A percentile compares a stretch with the other conserved stretches of the same genome.
Evolutionary conservation across 2,329 filamentous ascomycete genomes (phyloP).

Genomic region (Myotisia sp.): DNA sequence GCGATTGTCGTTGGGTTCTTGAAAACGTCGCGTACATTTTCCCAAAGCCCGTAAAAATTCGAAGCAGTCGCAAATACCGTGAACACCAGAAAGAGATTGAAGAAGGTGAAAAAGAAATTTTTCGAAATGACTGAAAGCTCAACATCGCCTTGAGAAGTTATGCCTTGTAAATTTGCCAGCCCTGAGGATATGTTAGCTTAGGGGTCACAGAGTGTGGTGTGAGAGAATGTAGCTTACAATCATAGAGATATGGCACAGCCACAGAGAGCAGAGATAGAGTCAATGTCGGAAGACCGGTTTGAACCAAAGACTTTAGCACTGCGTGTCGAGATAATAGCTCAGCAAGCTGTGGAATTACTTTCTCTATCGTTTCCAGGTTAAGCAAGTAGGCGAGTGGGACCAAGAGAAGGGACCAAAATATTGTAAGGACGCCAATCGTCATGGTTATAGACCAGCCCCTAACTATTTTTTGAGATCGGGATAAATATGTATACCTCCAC

Average conservation of each 20-base stretch:
- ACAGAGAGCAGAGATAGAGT: constrained; percentile 78
- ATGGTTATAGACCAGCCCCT: constrained; percentile 73
- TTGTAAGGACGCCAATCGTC: constrained; percentile 65
- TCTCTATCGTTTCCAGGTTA: constrained; percentile 65
- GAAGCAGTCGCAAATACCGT: constrained; percentile 72
- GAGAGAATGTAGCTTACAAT: constrained; percentile 41
- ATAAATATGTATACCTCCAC: constrained; percentile 83
- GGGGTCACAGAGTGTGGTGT: too few relatives aligned
- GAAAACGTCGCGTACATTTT: constrained; percentile 55
- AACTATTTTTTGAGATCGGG: constrained; percentile 56
- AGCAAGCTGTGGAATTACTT: constrained; percentile 56
- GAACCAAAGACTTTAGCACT: constrained; percentile 61
- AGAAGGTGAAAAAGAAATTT: constrained; percentile 99
- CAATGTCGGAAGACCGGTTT: constrained; percentile 74
- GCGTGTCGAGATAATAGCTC: constrained; percentile 52
- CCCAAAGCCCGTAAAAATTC: constrained; percentile 52
- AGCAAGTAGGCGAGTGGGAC: constrained; percentile 64
- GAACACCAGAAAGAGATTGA: constrained; percentile 95
- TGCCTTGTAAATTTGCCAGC: constrained; percentile 79
- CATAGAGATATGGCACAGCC: constrained; percentile 83
- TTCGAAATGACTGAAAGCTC: constrained; percentile 93
- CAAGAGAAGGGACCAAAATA: constrained; percentile 79
- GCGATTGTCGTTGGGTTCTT: constrained; percentile 69
- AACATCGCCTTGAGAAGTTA: constrained; percentile 87
- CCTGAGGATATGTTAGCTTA: constrained; percentile 22